A percentile compares a stretch with the other conserved stretches of the same genome.
These are phyloP conservation scores for Porcisia deanei DNA, from an alignment of 208 protist species.

Conservation along the genomic window DNA sequence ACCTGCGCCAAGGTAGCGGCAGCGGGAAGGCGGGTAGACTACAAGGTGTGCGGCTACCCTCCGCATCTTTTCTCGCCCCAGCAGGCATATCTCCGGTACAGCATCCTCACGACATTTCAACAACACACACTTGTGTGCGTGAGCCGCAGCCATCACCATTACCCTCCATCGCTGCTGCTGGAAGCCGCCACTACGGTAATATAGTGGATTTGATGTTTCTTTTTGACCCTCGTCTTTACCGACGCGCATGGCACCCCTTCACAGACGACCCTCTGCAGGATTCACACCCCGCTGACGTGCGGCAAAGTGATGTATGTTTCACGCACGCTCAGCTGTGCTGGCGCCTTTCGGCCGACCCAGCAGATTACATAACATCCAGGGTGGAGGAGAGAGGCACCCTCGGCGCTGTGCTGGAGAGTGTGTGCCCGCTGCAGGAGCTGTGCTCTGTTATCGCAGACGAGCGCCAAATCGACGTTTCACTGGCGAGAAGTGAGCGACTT, in stretches of 20 bases:
- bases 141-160: not conserved
- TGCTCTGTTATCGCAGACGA: conserved; percentile 51
- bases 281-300: not conserved
- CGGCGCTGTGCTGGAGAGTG: conserved; percentile 21
- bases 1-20: conserved; percentile 34
- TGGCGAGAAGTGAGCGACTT: conserved; percentile 39
- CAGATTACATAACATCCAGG: conserved; percentile 17
- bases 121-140: not conserved
- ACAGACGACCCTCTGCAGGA: conserved; percentile 18
- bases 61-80: not conserved
- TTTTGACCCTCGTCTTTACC: conserved; percentile 19
- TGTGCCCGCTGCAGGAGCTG: conserved; percentile 35
- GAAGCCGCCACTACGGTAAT: conserved; percentile 24
- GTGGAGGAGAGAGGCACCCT: conserved; percentile 2
- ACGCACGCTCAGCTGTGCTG: conserved; percentile 20
- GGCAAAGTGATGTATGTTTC: not conserved
- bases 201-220: conserved; percentile 23
- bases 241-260: conserved; percentile 29
- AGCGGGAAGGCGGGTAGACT: not conserved
- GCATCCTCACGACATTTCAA: not conserved
- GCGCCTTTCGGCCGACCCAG: conserved; percentile 23
- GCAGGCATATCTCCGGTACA: not conserved
- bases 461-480: conserved; percentile 42
- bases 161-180: not conserved
- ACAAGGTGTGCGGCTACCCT: conserved; percentile 16